Conservation (phyloP, 2,329 filamentous ascomycete genomes). For the Epichloe scottii region DNA sequence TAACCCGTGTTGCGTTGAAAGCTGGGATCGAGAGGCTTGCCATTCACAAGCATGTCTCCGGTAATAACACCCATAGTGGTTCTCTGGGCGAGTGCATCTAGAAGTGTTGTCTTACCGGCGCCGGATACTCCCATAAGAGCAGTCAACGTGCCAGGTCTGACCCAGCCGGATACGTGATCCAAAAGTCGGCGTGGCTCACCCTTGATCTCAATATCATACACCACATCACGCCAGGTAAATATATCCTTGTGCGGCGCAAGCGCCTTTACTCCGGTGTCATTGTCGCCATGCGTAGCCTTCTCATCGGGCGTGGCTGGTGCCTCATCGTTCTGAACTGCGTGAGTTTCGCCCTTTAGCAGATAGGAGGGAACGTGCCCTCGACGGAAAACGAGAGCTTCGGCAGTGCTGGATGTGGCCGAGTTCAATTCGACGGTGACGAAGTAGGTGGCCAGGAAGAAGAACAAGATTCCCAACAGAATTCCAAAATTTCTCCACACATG, state of each 20-base stretch:
- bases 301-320: constrained; percentile 13
- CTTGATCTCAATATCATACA: constrained; percentile 63
- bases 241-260: constrained; percentile 39
- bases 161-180: constrained; percentile 75
- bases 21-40: constrained; percentile 38
- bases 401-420: constrained; percentile 47
- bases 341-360: constrained; percentile 19
- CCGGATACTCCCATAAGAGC: constrained; percentile 56
- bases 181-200: constrained; percentile 56
- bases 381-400: constrained; percentile 58
- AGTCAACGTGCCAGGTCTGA: constrained; percentile 78
- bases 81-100: constrained; percentile 32
- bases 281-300: constrained; percentile 6
- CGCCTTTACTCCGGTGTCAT: constrained; percentile 12
- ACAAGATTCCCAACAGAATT: constrained; percentile 50
- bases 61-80: constrained; percentile 50
- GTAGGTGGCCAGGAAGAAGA: constrained; percentile 53
- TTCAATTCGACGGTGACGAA: constrained; percentile 53
- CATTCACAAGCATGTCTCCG: constrained; percentile 55
- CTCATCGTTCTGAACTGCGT: constrained; percentile 19
- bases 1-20: constrained; percentile 57
- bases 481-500: constrained; percentile 59
- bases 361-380: constrained; percentile 37
- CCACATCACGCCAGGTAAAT: constrained; percentile 70
- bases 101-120: constrained; percentile 31